Evolutionary conservation across 495 filamentous ascomycete species (phyloP).

Genomic region (Hypomontagnella monticulosa): DNA sequence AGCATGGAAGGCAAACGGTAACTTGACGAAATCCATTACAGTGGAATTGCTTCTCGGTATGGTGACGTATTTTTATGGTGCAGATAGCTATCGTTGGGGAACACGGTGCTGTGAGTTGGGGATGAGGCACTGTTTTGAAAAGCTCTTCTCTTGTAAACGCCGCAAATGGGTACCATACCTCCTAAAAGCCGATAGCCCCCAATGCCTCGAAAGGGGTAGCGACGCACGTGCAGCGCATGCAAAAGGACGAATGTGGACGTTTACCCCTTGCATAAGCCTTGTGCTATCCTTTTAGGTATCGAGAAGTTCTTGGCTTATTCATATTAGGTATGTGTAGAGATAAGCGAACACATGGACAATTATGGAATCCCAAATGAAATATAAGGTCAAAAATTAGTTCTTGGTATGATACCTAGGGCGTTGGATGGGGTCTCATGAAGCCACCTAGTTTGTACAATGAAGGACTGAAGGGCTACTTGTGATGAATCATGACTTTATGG

Average conservation of each 20-base stretch:
- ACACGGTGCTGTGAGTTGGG: background rate
- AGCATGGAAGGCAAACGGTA: constrained; percentile 42
- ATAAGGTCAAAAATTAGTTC: background rate
- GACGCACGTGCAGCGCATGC: constrained; percentile 20
- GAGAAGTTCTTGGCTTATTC: too few relatives aligned
- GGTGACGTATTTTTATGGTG: background rate
- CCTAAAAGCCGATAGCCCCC: constrained; percentile 6
- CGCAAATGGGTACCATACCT: background rate
- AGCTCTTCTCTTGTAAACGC: background rate
- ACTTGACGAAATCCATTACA: constrained; percentile 26
- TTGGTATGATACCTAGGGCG: background rate
- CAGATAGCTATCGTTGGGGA: background rate
- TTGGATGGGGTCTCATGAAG: background rate
- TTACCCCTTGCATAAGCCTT: constrained; percentile 20
- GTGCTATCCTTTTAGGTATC: background rate
- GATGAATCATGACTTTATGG: constrained; percentile 31
- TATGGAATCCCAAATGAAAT: background rate
- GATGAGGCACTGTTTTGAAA: background rate
- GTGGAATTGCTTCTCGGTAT: background rate
- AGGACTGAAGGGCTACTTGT: background rate
- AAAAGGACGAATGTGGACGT: background rate
- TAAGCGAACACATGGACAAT: too few relatives aligned
- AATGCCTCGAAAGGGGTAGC: constrained; percentile 8
- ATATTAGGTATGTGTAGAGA: too few relatives aligned
- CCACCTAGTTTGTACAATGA: too few relatives aligned